A percentile compares a stretch with the other conserved stretches of the same genome.
phyloP scores from a whole-genome alignment of 1,139 yeast species.

The Blastobotrys persicus region DNA sequence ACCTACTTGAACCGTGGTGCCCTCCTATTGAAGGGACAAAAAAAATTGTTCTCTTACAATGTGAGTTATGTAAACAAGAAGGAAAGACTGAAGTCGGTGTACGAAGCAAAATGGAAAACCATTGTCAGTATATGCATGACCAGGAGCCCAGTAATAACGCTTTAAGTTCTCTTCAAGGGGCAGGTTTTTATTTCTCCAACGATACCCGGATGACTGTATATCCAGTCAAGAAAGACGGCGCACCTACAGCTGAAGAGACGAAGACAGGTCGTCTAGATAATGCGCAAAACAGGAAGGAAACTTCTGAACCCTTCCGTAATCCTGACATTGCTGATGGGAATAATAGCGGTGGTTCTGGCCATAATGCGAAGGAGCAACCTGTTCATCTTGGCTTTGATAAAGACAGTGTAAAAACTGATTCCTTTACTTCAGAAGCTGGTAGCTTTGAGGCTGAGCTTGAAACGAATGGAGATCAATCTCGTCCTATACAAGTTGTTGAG shows the following conservation, averaged over 20 bases:
- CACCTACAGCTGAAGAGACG: background rate
- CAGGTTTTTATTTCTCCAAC: background rate
- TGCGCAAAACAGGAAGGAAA: too few species aligned
- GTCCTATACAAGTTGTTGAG: too few species aligned
- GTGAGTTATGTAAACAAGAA: background rate
- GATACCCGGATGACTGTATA: background rate
- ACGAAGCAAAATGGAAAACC: background rate
- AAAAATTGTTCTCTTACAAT: background rate
- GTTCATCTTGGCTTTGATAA: too few species aligned
- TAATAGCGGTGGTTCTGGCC: too few species aligned
- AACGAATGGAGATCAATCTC: too few species aligned
- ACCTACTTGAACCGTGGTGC: background rate
- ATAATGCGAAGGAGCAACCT: too few species aligned
- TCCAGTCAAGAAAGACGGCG: background rate
- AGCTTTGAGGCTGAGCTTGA: too few species aligned
- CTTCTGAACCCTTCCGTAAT: too few species aligned
- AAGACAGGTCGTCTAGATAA: too few species aligned
- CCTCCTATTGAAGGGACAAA: background rate
- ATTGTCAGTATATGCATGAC: background rate
- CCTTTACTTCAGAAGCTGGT: too few species aligned
- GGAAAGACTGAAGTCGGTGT: background rate
- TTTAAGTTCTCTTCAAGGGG: background rate
- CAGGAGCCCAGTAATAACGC: background rate
- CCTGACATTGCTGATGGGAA: too few species aligned
- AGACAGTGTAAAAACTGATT: too few species aligned